Conservation (phyloP, 345 rosid species). For the Sapria himalayana region DNA sequence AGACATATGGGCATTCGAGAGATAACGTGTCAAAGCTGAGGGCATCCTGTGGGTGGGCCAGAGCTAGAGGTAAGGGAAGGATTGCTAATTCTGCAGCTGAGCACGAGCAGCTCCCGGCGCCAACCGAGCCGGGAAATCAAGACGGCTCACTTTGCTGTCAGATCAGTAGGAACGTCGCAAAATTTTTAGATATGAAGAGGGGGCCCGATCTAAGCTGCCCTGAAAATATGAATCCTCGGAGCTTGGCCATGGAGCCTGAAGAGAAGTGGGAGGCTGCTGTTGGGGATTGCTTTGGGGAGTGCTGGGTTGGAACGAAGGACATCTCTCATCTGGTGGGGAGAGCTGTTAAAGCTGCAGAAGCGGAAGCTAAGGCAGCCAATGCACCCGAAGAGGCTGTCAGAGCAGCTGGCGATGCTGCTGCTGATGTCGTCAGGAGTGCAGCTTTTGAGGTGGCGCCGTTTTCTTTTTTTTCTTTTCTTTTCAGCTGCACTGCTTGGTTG, state of each 20-base stretch:
- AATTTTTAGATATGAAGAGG: constrained; percentile 28
- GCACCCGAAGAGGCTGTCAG: constrained; percentile 71
- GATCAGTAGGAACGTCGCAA: constrained; percentile 24
- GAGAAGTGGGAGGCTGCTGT: no score
- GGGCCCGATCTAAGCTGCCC: constrained; percentile 24
- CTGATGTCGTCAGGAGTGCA: constrained; percentile 86
- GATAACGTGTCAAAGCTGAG: constrained; percentile 59
- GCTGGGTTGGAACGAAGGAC: constrained; percentile 61
- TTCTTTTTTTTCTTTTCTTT: not conserved
- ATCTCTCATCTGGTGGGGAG: constrained; percentile 53
- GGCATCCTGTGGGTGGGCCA: constrained; percentile 31
- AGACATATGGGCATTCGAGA: no score
- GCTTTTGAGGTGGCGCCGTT: constrained; percentile 47
- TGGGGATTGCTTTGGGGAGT: constrained; percentile 62
- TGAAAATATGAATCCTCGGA: constrained; percentile 22
- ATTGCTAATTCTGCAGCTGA: constrained; percentile 32
- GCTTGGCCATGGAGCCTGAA: constrained; percentile 33
- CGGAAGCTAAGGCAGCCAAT: constrained; percentile 78
- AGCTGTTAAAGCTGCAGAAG: constrained; percentile 86
- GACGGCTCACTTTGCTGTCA: no score
- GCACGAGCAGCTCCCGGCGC: constrained; percentile 31
- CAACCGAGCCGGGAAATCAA: constrained; percentile 50
- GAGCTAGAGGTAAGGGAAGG: constrained; percentile 57
- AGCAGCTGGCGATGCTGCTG: constrained; percentile 91
- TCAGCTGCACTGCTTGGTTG: no score